A percentile compares a stretch with the other conserved stretches of the same genome.
These are phyloP conservation scores for Cytospora mali DNA, from an alignment of 2,329 filamentous ascomycete genomes.

Conservation along the genomic window DNA sequence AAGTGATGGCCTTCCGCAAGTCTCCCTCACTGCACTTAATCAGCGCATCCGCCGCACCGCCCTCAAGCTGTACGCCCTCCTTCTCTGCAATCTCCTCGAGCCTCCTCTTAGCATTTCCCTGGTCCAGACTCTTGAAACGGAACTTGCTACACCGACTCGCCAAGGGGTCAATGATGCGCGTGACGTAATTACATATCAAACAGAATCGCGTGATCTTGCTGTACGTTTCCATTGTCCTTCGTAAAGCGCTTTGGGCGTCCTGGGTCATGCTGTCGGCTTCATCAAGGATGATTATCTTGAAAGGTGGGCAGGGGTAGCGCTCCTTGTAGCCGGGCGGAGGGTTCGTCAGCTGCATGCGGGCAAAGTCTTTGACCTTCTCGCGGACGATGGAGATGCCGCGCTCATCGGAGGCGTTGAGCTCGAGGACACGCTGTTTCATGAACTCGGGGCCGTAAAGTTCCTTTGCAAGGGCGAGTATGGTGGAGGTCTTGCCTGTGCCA, in stretches of 20 bases:
- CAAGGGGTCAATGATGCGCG: conserved; percentile 93
- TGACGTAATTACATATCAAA: conserved; percentile 98
- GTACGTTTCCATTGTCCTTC: conserved; percentile 98
- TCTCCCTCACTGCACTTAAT: conserved; percentile 92
- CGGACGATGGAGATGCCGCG: conserved; percentile 96
- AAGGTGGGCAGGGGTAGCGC: conserved; percentile 90
- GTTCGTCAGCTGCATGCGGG: conserved; percentile 89
- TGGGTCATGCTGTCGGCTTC: conserved; percentile 99
- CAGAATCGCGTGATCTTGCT: conserved; percentile 96
- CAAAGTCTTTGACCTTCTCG: conserved; percentile 98
- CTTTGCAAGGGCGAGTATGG: conserved; percentile 94
- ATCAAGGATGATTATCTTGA: conserved; percentile 98
- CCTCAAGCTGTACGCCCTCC: conserved; percentile 76
- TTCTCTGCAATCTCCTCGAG: conserved; percentile 79
- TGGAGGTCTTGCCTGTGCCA: conserved; percentile 96
- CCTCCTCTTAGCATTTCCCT: conserved; percentile 77
- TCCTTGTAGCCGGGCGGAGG: conserved; percentile 69
- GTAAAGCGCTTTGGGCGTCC: conserved; percentile 89
- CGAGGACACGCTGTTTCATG: conserved; percentile 91
- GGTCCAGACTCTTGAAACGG: conserved; percentile 93
- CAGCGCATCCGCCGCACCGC: conserved; percentile 79
- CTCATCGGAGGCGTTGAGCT: conserved; percentile 98
- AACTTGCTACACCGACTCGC: conserved; percentile 96
- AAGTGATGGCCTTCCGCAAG: conserved; percentile 93
- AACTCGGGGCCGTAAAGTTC: conserved; percentile 96